phyloP scores from a whole-genome alignment of 306 rosid genomes.

The cucumber (Cucumis sativus) region DNA sequence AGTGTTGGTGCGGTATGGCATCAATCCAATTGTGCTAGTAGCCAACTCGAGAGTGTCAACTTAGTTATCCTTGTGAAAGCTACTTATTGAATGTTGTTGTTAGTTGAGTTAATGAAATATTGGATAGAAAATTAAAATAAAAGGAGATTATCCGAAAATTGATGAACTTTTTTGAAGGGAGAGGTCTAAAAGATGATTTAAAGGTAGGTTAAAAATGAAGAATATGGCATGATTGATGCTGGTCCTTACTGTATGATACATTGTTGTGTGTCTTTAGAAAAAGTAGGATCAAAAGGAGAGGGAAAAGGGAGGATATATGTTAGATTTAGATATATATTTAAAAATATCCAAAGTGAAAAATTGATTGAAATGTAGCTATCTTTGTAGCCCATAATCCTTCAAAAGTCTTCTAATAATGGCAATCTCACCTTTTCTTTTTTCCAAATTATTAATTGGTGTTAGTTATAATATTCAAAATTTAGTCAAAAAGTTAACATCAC shows the following conservation, averaged over 20 bases:
- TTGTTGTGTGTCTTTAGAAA: neutral
- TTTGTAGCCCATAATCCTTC: neutral
- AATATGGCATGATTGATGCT: neutral
- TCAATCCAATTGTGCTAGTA: no score
- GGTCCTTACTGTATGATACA: conserved; percentile 1
- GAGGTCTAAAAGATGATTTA: neutral
- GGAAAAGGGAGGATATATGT: neutral
- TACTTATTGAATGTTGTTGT: no score
- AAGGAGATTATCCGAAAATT: neutral
- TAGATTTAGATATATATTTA: neutral
- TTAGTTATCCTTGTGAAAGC: no score
- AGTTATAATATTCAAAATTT: neutral
- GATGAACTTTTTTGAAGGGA: no score
- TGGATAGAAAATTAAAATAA: neutral
- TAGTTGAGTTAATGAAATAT: no score
- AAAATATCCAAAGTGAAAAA: conserved; percentile 2
- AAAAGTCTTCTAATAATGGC: neutral
- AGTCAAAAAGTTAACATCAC: neutral
- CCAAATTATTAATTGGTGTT: neutral
- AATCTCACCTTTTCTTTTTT: neutral
- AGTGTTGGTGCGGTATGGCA: no score
- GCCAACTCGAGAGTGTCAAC: no score
- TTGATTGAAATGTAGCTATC: neutral
- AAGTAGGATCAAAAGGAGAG: neutral
- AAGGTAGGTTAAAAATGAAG: neutral